Conservation (phyloP, 1,139 yeast species). For the Eremothecium cymbalariae region DNA sequence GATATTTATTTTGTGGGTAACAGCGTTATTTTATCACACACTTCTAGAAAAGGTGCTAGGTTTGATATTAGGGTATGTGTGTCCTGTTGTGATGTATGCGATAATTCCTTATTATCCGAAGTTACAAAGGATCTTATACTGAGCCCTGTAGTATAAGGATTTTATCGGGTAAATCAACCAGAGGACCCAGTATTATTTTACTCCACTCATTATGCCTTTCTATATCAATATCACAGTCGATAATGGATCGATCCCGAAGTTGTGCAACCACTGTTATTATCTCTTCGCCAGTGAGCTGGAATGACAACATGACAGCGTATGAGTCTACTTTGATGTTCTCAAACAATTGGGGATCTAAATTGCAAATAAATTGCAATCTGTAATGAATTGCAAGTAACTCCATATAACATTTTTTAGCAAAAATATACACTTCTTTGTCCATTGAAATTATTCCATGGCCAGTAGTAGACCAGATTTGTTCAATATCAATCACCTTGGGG, state of each 20-base stretch:
- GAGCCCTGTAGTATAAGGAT: slow-evolving; percentile 7
- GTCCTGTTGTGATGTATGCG: slow-evolving; percentile 35
- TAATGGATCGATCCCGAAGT: not conserved
- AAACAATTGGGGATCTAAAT: slow-evolving; percentile 10
- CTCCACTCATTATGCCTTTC: not conserved
- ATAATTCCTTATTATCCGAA: slow-evolving; percentile 17
- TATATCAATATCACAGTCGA: slow-evolving; percentile 1
- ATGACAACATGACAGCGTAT: slow-evolving; percentile 18
- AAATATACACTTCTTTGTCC: slow-evolving; percentile 20
- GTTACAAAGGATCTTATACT: slow-evolving; percentile 16
- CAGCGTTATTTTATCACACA: slow-evolving; percentile 59
- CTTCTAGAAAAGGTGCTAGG: slow-evolving; percentile 49
- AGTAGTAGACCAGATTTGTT: slow-evolving; percentile 16
- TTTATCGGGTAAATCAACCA: slow-evolving; percentile 14
- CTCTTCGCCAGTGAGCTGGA: slow-evolving; percentile 9
- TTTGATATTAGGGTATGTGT: slow-evolving; percentile 38
- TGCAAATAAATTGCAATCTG: slow-evolving; percentile 15
- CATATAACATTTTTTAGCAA: slow-evolving; percentile 24
- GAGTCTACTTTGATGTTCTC: slow-evolving; percentile 16
- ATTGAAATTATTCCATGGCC: slow-evolving; percentile 12
- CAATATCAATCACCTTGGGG: slow-evolving; percentile 34
- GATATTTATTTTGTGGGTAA: slow-evolving; percentile 42
- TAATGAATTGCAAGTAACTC: slow-evolving; percentile 11
- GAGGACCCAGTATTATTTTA: slow-evolving; percentile 15
- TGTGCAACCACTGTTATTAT: not conserved